phyloP scores from a whole-genome alignment of 495 filamentous ascomycete species.

The Lophiostoma macrostomum region DNA sequence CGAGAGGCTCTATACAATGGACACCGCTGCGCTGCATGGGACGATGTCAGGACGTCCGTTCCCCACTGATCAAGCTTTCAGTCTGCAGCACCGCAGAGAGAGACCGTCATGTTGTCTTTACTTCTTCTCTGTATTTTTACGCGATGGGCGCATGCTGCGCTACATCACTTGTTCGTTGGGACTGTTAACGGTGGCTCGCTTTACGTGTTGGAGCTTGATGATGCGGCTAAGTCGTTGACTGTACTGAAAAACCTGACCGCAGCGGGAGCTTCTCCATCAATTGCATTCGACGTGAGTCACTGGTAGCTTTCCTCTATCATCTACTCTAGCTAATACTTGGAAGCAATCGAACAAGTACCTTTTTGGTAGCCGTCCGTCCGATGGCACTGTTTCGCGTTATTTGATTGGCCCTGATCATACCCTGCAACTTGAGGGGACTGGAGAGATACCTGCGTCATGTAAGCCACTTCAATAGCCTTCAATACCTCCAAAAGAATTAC shows the following conservation, averaged over 20 bases:
- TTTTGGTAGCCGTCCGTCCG: background rate
- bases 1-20: no score
- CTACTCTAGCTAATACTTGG: background rate
- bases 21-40: no score
- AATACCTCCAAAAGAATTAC: background rate
- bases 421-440: background rate
- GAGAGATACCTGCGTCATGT: slow-evolving; percentile 8
- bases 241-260: background rate
- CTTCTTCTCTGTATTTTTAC: background rate
- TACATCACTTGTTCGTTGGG: slow-evolving; percentile 11
- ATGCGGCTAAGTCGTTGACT: background rate
- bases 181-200: background rate
- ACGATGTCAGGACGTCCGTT: no score
- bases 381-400: slow-evolving; percentile 6
- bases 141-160: background rate
- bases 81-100: no score
- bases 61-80: no score
- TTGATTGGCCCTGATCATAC: background rate
- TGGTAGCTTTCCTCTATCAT: no score
- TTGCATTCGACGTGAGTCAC: slow-evolving; percentile 1
- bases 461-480: background rate
- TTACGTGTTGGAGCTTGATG: slow-evolving; percentile 1
- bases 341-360: slow-evolving; percentile 1
- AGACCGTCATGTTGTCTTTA: background rate
- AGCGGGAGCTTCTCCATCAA: slow-evolving; percentile 9